Evolutionary conservation across 2,329 filamentous ascomycete genomes (phyloP).

Genomic region (Setomelanomma holmii): DNA sequence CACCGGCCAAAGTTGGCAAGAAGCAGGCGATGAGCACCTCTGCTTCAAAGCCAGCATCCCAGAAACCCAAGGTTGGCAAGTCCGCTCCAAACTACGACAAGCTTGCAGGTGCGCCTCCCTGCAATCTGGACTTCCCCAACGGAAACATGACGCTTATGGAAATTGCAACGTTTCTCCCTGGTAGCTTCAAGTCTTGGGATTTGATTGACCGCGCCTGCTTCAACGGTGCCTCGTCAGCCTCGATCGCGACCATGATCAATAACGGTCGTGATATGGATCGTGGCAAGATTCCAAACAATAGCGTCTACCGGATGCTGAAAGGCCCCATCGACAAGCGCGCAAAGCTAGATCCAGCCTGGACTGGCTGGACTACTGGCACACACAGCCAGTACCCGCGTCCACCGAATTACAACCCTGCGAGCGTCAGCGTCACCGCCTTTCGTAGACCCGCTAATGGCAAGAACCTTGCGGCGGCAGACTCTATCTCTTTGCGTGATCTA

Average conservation of each 20-base stretch:
- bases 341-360: slow-evolving; percentile 12
- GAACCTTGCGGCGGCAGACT: neutral
- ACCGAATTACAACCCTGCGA: slow-evolving; percentile 13
- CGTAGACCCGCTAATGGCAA: slow-evolving; percentile 7
- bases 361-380: slow-evolving; percentile 17
- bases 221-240: slow-evolving; percentile 23
- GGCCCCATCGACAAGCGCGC: slow-evolving; percentile 18
- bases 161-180: slow-evolving; percentile 30
- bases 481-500: slow-evolving; percentile 25
- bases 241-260: slow-evolving; percentile 25
- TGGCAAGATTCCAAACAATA: slow-evolving; percentile 17
- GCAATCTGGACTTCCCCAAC: slow-evolving; percentile 21
- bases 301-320: slow-evolving; percentile 26
- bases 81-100: slow-evolving; percentile 14
- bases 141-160: slow-evolving; percentile 37
- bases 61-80: neutral
- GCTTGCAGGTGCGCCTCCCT: slow-evolving; percentile 21
- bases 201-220: slow-evolving; percentile 29
- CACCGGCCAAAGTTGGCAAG: neutral
- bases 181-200: slow-evolving; percentile 29
- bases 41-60: neutral
- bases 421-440: slow-evolving; percentile 26
- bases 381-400: slow-evolving; percentile 9
- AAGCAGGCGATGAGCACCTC: neutral
- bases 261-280: slow-evolving; percentile 18